Evolutionary conservation across 768 basidiomycete species (phyloP).

Genomic region (Amanita subjunquillea): DNA sequence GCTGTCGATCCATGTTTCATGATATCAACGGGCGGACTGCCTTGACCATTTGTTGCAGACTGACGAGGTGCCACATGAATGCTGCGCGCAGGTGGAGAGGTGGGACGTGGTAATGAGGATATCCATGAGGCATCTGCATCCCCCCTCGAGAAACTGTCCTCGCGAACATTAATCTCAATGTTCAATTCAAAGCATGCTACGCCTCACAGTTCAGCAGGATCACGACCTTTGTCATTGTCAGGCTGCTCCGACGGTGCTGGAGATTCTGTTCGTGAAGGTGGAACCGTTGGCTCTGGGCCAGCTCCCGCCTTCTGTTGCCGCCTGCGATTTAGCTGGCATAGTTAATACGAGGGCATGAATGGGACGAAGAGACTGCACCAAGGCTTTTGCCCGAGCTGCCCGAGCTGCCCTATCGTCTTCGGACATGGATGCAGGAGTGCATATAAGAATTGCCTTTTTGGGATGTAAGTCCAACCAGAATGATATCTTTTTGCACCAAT

Average conservation of each 20-base stretch:
- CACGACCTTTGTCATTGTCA: neutral
- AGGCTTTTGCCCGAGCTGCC: slow-evolving; percentile 73
- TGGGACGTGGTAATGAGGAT: slow-evolving; percentile 39
- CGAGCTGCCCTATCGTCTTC: slow-evolving; percentile 76
- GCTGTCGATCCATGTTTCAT: slow-evolving; percentile 16
- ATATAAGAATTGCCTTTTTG: slow-evolving; percentile 7
- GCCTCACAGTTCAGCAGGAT: neutral
- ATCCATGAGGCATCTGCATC: slow-evolving; percentile 50
- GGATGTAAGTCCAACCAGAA: slow-evolving; percentile 2
- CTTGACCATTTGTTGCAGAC: slow-evolving; percentile 7
- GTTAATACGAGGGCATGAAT: slow-evolving; percentile 5
- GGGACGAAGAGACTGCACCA: slow-evolving; percentile 37
- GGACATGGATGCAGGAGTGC: slow-evolving; percentile 24
- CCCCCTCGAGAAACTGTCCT: slow-evolving; percentile 30
- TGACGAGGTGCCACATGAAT: slow-evolving; percentile 13
- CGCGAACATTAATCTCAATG: neutral
- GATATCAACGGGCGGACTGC: slow-evolving; percentile 9
- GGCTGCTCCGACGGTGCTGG: neutral
- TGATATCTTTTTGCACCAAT: neutral
- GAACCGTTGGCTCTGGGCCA: slow-evolving; percentile 18
- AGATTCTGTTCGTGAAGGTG: slow-evolving; percentile 35
- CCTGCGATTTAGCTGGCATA: slow-evolving; percentile 64
- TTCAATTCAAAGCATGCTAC: neutral
- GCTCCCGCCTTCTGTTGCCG: slow-evolving; percentile 60
- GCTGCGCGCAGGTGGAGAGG: slow-evolving; percentile 13